These are phyloP conservation scores for Chytridiales sp. DNA, from an alignment of 371 early-diverging fungal species.

Conservation along the genomic window DNA sequence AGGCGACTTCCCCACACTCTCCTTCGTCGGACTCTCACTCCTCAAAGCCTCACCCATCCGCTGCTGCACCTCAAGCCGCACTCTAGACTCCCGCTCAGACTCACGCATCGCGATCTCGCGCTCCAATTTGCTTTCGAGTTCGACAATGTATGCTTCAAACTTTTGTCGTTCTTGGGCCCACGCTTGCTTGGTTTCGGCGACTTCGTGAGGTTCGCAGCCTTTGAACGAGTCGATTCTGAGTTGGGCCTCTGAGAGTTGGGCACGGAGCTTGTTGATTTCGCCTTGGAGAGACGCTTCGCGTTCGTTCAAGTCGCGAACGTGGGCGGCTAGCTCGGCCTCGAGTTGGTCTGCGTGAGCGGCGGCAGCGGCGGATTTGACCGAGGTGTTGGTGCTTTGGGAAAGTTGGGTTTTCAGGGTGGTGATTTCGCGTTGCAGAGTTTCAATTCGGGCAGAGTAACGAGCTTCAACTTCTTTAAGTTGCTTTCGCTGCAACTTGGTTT, in stretches of 20 bases:
- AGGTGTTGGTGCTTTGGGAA: background rate
- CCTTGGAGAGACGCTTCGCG: slow-evolving; percentile 2
- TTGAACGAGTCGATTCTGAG: slow-evolving; percentile 2
- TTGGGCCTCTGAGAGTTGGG: slow-evolving; percentile 23
- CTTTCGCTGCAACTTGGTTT: slow-evolving; percentile 11
- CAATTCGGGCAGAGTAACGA: slow-evolving; percentile 21
- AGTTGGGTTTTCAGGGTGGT: slow-evolving; percentile 12
- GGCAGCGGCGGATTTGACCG: slow-evolving; percentile 3
- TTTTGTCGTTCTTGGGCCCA: slow-evolving; percentile 5
- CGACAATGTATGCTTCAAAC: slow-evolving; percentile 24
- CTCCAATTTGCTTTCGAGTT: slow-evolving; percentile 23
- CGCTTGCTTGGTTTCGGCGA: slow-evolving; percentile 3
- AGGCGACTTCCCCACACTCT: background rate
- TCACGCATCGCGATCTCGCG: slow-evolving; percentile 8
- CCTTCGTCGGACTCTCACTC: background rate
- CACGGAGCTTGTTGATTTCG: slow-evolving; percentile 20
- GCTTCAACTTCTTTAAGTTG: slow-evolving; percentile 24
- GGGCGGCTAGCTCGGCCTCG: slow-evolving; percentile 12
- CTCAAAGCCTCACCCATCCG: background rate
- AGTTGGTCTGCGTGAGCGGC: slow-evolving; percentile 21
- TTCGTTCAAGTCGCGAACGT: slow-evolving; percentile 6
- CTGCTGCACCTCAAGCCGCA: slow-evolving; percentile 6
- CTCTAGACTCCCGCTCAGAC: background rate
- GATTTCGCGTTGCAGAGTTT: slow-evolving; percentile 24
- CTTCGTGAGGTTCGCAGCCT: slow-evolving; percentile 18